Evolutionary conservation across 345 rosid species (phyloP), one percentile per base, ranked within the genome.

Genomic region (Excoecaria agallocha): DNA sequence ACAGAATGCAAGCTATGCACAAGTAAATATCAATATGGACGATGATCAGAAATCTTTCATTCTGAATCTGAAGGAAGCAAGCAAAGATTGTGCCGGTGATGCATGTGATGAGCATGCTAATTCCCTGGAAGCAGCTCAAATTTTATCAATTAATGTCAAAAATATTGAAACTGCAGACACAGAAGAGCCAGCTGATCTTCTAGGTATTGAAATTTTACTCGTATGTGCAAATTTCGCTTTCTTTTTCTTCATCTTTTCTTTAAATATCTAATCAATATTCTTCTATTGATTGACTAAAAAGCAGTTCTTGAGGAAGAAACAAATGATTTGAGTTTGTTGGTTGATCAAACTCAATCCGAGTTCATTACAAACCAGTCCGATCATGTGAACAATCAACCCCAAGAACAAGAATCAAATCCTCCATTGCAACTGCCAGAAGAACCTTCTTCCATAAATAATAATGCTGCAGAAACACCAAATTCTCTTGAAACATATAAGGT

Each of bases 181-280:
- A 41, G 51, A 77, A 55, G 81, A 75, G 69, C 55, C 43, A 16
- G 66, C 37, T 54, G 68, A 64, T 12, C 58, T 68, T 69, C 57
- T 73, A 70, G 88, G 88, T 87, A 79, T 45, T 52, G 1, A 46
- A 78, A 25, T 43, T 43, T 43, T 65, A 57, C 30, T 74, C 3
- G 64, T 13, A 30, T 30, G 30, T 30, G 1, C 30, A 30, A 30
- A 19, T 17, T 56, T 45, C 24, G 4, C 67, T 74, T 12, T 35
- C 38, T 17, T 64, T 46, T 41, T 59, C 11, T 25, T 51, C 58
- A 43, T 64, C 19, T 2, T 30, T 74, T 57, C 37, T 6, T 66
- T 57, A 20, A 37, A 45, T 25, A 43, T 43, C 8, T 43, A 43
- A 50, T 55, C 19, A 13, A 52, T 41, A 16, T 55, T 59, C 64